Conservation (phyloP, 2,329 filamentous ascomycete genomes). For the Peltaster fructicola region DNA sequence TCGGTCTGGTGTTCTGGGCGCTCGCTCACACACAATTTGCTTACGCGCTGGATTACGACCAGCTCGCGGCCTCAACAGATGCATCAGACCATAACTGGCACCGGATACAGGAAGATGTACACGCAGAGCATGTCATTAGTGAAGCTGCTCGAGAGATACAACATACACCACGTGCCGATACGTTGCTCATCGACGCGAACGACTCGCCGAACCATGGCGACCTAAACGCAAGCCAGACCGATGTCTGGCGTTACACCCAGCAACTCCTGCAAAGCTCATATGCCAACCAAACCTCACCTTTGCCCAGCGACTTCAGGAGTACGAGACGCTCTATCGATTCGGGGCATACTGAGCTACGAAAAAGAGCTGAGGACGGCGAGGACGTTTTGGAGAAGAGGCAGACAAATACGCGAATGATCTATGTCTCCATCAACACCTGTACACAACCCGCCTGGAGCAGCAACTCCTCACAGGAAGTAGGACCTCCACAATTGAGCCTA, state of each 20-base stretch:
- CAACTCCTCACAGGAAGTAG: slow-evolving; percentile 25
- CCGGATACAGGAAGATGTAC: slow-evolving; percentile 27
- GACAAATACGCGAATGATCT: slow-evolving; percentile 36
- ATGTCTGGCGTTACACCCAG: slow-evolving; percentile 47
- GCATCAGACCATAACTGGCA: slow-evolving; percentile 31
- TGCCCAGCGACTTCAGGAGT: slow-evolving; percentile 14
- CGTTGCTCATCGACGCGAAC: slow-evolving; percentile 29
- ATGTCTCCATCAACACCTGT: slow-evolving; percentile 76
- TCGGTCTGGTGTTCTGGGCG: slow-evolving; percentile 43
- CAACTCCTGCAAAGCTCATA: slow-evolving; percentile 33
- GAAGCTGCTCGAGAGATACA: slow-evolving; percentile 32
- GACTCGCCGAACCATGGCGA: slow-evolving; percentile 46
- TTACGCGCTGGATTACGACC: slow-evolving; percentile 31
- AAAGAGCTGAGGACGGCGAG: slow-evolving; percentile 3
- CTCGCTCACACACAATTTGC: slow-evolving; percentile 43
- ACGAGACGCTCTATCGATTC: too few species aligned
- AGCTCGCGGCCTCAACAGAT: slow-evolving; percentile 17
- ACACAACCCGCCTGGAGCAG: slow-evolving; percentile 47
- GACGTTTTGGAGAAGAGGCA: slow-evolving; percentile 9
- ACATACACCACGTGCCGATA: too few species aligned
- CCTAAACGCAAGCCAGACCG: slow-evolving; percentile 42
- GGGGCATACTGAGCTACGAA: too few species aligned
- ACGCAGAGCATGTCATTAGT: slow-evolving; percentile 19
- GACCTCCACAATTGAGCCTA: slow-evolving; percentile 52
- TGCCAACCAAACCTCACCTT: slow-evolving; percentile 11